Evolutionary conservation across 1,284 basidiomycete species (phyloP).

Genomic region (Coriolopsis trogii): DNA sequence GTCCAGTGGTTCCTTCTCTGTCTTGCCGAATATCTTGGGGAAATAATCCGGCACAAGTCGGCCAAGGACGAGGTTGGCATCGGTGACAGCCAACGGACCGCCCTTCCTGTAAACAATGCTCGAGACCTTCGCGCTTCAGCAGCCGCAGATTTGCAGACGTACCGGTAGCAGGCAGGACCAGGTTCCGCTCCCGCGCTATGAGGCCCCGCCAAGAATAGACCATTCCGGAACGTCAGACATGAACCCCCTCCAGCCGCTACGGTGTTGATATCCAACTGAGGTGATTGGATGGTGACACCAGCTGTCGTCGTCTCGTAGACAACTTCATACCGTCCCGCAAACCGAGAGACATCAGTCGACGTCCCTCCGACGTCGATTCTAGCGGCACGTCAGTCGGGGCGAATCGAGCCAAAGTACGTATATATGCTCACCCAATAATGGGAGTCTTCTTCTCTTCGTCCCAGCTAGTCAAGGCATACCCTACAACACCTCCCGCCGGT

Average conservation of each 20-base stretch:
- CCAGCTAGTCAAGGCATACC: conserved; percentile 85
- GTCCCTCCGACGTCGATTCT: conserved; percentile 87
- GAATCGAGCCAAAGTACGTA: background rate
- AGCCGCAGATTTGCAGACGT: conserved; percentile 14
- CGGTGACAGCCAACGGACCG: conserved; percentile 84
- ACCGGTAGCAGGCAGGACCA: conserved; percentile 83
- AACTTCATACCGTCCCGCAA: conserved; percentile 83
- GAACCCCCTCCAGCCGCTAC: conserved; percentile 89
- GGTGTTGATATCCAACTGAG: conserved; percentile 89
- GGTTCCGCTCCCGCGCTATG: conserved; percentile 86
- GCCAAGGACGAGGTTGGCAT: conserved; percentile 85
- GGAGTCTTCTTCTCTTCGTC: conserved; percentile 67
- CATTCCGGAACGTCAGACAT: conserved; percentile 79
- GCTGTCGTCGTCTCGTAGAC: conserved; percentile 93
- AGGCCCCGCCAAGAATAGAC: conserved; percentile 82
- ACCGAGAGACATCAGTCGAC: conserved; percentile 89
- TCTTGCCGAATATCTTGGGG: conserved; percentile 87
- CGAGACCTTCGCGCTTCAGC: background rate
- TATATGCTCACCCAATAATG: conserved; percentile 66
- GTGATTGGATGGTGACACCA: conserved; percentile 86
- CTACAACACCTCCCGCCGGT: conserved; percentile 89
- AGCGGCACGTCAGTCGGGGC: background rate
- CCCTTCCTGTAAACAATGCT: conserved; percentile 60
- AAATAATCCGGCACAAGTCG: conserved; percentile 84
- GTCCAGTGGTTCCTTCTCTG: conserved; percentile 84